phyloP scores from a whole-genome alignment of 1,284 basidiomycete genomes.

The Acaromyces ingoldii region DNA sequence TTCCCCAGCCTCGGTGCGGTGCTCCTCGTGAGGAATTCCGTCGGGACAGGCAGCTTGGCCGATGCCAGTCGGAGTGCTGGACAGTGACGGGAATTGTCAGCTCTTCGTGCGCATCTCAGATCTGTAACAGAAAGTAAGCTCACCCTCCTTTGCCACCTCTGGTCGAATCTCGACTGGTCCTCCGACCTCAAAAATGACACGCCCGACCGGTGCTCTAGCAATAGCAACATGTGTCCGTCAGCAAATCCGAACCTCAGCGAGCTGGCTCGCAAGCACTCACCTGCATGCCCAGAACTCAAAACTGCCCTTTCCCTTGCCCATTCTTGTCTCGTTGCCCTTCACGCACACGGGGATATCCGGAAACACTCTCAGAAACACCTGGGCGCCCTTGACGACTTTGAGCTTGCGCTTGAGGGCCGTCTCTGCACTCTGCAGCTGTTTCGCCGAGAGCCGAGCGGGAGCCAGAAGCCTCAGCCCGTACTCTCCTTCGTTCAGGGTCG shows the following conservation, averaged over 20 bases:
- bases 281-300: conserved; percentile 97
- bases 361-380: conserved; percentile 84
- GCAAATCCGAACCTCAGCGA: not conserved
- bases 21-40: conserved; percentile 75
- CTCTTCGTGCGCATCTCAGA: not conserved
- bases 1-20: conserved; percentile 73
- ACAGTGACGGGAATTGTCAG: not conserved
- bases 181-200: conserved; percentile 90
- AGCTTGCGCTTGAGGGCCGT: conserved; percentile 86
- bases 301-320: conserved; percentile 97
- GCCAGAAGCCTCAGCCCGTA: conserved; percentile 87
- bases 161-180: conserved; percentile 77
- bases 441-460: conserved; percentile 78
- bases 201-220: conserved; percentile 59
- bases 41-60: conserved; percentile 80
- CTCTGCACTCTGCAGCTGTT: conserved; percentile 80
- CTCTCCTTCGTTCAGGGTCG: conserved; percentile 82
- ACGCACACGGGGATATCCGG: conserved; percentile 96
- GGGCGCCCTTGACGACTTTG: conserved; percentile 82
- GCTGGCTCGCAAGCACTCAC: conserved; percentile 54
- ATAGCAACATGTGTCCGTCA: not conserved
- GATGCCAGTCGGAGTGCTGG: conserved; percentile 80
- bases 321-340: conserved; percentile 98
- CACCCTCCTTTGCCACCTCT: conserved; percentile 87
- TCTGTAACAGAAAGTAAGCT: conserved; percentile 29